Conservation (phyloP, 805 yeast genomes). For the Ogataea salicorniae region DNA sequence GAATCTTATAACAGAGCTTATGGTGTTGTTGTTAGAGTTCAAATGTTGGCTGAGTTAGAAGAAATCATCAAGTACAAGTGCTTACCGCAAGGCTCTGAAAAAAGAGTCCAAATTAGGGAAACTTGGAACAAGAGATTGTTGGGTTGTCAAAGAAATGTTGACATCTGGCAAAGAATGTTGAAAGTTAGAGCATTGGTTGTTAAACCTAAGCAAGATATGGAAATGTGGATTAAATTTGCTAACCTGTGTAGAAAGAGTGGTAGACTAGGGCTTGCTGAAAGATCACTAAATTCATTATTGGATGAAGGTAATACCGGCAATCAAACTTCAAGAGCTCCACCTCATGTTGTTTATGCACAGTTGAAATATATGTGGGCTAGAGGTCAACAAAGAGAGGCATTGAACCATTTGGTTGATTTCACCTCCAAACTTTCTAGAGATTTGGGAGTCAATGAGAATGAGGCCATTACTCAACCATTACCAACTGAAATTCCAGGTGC, state of each 20-base stretch:
- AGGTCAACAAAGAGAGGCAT: slow-evolving; percentile 82
- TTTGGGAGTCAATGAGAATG: slow-evolving; percentile 80
- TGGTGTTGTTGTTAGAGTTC: slow-evolving; percentile 93
- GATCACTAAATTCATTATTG: slow-evolving; percentile 72
- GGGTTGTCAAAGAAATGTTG: slow-evolving; percentile 96
- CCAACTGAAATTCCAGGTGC: slow-evolving; percentile 71
- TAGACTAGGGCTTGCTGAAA: slow-evolving; percentile 86
- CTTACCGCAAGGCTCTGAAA: slow-evolving; percentile 77
- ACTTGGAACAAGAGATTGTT: slow-evolving; percentile 92
- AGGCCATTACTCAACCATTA: slow-evolving; percentile 78
- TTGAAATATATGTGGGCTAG: slow-evolving; percentile 96
- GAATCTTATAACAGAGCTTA: slow-evolving; percentile 97
- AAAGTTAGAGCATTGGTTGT: slow-evolving; percentile 91
- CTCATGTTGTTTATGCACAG: slow-evolving; percentile 96
- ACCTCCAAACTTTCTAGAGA: slow-evolving; percentile 88
- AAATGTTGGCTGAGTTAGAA: slow-evolving; percentile 94
- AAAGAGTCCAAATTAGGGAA: slow-evolving; percentile 69
- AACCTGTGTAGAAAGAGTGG: slow-evolving; percentile 93
- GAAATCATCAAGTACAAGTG: slow-evolving; percentile 88
- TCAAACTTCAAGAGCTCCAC: slow-evolving; percentile 71
- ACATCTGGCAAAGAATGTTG: slow-evolving; percentile 96
- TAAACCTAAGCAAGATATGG: slow-evolving; percentile 94
- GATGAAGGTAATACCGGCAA: slow-evolving; percentile 51
- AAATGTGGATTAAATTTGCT: slow-evolving; percentile 97
- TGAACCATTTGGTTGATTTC: slow-evolving; percentile 80